Evolutionary conservation across 2,329 filamentous ascomycete species (phyloP).

Genomic region (Colletotrichum orbiculare): DNA sequence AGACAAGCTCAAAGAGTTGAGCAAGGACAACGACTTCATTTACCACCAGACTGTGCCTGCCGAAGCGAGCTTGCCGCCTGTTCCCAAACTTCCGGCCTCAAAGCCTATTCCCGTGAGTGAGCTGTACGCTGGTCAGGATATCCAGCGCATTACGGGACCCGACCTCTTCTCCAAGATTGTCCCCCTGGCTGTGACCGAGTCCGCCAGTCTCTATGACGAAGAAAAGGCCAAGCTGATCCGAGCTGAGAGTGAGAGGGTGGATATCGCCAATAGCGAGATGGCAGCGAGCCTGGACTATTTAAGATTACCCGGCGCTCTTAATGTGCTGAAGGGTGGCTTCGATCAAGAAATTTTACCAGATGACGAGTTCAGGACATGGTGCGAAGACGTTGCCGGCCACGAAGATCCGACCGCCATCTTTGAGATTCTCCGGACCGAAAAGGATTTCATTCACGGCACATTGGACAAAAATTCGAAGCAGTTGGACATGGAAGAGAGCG

Average conservation of each 20-base stretch:
- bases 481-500: constrained; percentile 95
- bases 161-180: constrained; percentile 98
- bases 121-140: constrained; percentile 95
- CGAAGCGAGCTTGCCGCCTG: constrained; percentile 82
- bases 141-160: constrained; percentile 94
- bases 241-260: constrained; percentile 92
- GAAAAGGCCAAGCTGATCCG: constrained; percentile 97
- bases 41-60: constrained; percentile 93
- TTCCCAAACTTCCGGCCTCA: constrained; percentile 91
- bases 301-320: constrained; percentile 87
- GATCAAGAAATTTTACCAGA: constrained; percentile 90
- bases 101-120: constrained; percentile 98
- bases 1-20: constrained; percentile 79
- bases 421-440: constrained; percentile 81
- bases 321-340: constrained; percentile 91
- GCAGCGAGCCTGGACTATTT: constrained; percentile 94
- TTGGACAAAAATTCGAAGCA: constrained; percentile 87
- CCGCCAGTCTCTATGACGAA: constrained; percentile 96
- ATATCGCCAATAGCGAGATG: constrained; percentile 95
- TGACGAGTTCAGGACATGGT: constrained; percentile 93
- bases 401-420: constrained; percentile 83
- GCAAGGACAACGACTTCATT: constrained; percentile 97
- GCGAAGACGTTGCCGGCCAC: constrained; percentile 88
- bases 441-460: constrained; percentile 76
- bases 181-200: constrained; percentile 94